Conservation (phyloP, 495 filamentous ascomycete genomes). For the Parathielavia appendiculata region DNA sequence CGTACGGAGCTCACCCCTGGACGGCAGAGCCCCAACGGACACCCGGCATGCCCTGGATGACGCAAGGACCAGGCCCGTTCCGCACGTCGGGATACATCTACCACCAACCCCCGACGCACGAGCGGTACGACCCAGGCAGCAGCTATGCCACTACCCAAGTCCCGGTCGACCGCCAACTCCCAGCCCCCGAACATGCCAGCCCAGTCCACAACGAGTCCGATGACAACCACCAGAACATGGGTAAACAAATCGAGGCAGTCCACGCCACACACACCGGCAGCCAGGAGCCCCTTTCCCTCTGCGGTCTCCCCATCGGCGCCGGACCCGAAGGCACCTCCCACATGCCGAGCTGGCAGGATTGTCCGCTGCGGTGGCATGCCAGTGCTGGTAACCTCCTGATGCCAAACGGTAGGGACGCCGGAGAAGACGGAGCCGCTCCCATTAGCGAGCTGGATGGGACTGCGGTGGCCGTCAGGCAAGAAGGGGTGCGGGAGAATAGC, state of each 20-base stretch:
- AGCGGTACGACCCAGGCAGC: neutral
- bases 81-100: slow-evolving; percentile 4
- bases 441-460: neutral
- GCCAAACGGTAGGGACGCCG: neutral
- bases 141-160: neutral
- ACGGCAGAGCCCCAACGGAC: neutral
- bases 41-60: neutral
- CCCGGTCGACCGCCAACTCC: too few species aligned
- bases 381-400: neutral
- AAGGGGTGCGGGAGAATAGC: too few species aligned
- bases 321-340: slow-evolving; percentile 36
- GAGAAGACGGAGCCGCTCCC: neutral
- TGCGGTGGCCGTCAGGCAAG: neutral
- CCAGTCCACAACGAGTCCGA: neutral
- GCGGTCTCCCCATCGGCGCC: slow-evolving; percentile 40
- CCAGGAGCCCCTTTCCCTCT: slow-evolving; percentile 1
- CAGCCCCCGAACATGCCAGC: neutral
- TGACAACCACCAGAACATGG: neutral
- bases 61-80: slow-evolving; percentile 16
- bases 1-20: slow-evolving; percentile 12
- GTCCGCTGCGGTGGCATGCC: slow-evolving; percentile 11
- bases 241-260: neutral
- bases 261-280: neutral
- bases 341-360: slow-evolving; percentile 24
- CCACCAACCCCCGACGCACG: neutral